Evolutionary conservation across 805 yeast genomes (phyloP).

Genomic region (Pichia rugopelliculosa): DNA sequence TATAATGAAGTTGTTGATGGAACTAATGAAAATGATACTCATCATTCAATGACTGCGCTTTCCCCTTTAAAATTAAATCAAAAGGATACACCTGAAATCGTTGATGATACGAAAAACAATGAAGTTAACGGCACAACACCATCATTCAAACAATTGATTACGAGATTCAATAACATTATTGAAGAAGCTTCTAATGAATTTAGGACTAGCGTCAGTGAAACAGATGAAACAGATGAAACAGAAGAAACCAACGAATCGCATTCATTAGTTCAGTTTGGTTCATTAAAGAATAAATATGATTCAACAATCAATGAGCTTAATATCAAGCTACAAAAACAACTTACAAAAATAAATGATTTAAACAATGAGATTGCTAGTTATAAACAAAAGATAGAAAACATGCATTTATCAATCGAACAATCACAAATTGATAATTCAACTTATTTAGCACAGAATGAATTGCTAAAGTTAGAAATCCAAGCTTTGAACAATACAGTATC

Average conservation of each 20-base stretch:
- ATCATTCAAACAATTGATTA: not conserved
- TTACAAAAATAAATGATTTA: constrained; percentile 1
- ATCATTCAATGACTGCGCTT: not conserved
- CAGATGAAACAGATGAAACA: not conserved
- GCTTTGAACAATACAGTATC: not conserved
- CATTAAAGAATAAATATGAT: constrained; percentile 3
- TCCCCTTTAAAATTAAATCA: not conserved
- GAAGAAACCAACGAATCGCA: not conserved
- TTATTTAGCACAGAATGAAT: not conserved
- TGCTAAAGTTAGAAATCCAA: constrained; percentile 2
- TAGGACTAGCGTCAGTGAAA: not conserved
- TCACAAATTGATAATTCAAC: not conserved
- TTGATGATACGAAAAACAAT: not conserved
- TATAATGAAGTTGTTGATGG: not conserved
- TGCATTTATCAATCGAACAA: constrained; percentile 4
- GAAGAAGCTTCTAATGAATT: not conserved
- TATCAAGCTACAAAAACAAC: not conserved
- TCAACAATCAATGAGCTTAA: constrained; percentile 2
- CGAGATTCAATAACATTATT: not conserved
- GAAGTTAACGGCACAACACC: not conserved
- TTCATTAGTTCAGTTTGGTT: not conserved
- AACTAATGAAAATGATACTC: not conserved
- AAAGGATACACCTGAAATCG: not conserved
- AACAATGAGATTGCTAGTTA: constrained; percentile 4
- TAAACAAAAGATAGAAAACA: constrained; percentile 3